Evolutionary conservation across 192 early-diverging fungal species (phyloP), one percentile per base, ranked within the genome.

Genomic region (Backusella australiensis): DNA sequence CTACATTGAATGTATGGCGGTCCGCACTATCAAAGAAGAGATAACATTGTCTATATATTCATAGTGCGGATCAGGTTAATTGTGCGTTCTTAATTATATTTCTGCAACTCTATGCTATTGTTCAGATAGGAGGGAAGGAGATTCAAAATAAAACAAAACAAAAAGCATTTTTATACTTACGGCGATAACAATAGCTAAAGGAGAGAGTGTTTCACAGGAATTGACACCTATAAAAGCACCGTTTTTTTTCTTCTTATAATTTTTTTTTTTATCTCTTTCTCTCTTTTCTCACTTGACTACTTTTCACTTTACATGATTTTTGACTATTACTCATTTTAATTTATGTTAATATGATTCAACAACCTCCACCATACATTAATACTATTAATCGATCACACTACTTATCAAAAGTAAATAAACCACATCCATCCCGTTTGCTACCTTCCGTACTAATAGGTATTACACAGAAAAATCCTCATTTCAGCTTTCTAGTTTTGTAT

Each of bases 361-460:
- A 66, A 41, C 74, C 65, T 53, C 34, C 34, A 23, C 70, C 23
- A 19, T 44, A 44, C 8, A 71, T 44, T 32, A 46, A 46, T 32
- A 49, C 70, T 19, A 44, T 49, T 34, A 71, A 41, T 32, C 70
- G 42, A 41, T 69, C 23, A 0, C 70, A 71, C 29, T 32, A 71
- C 12, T 19, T 23, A 71, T 59, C 52, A 39, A 38, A 32, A 36
- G 5, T 14, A 63, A 74, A 63, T 34, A 74, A 59, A 21, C 38
- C 23, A 66, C 56, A 38, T 35, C 35, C 34, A 26, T 71, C 12
- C 15, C 32, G 26, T 19, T 63, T 29, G n/a, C 14, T 75, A 59
- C 76, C 76, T 39, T 72, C 76, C 36, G 26, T 72, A 14, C 32
- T 77, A 32, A 77, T 69, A 59, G 76, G 76, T 77, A 77, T 21